Conservation (phyloP, 805 yeast genomes). For the Nakazawaea ernobii region DNA sequence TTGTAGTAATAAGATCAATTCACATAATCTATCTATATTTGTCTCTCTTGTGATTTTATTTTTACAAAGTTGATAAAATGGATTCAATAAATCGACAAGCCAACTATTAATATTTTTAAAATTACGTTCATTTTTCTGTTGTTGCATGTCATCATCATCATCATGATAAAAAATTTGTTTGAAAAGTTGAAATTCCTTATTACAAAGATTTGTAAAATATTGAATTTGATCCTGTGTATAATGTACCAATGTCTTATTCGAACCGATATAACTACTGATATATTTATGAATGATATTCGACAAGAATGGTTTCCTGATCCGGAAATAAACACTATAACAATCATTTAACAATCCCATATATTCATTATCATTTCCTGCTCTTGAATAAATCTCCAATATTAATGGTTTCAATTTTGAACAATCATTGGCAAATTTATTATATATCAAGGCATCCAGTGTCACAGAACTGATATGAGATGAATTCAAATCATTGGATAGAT, state of each 20-base stretch:
- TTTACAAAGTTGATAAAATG: slow-evolving; percentile 68
- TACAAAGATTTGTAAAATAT: slow-evolving; percentile 52
- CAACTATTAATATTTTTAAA: slow-evolving; percentile 41
- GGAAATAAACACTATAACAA: slow-evolving; percentile 58
- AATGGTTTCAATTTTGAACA: slow-evolving; percentile 15
- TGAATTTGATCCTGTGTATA: slow-evolving; percentile 58
- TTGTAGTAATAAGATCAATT: slow-evolving; percentile 63
- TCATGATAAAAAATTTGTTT: slow-evolving; percentile 39
- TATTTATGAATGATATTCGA: slow-evolving; percentile 27
- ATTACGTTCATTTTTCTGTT: slow-evolving; percentile 19
- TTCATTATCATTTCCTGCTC: slow-evolving; percentile 27
- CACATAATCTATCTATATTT: slow-evolving; percentile 65
- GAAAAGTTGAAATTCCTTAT: slow-evolving; percentile 58
- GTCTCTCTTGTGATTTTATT: slow-evolving; percentile 64
- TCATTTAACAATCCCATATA: slow-evolving; percentile 66
- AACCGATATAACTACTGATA: slow-evolving; percentile 16
- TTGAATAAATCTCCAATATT: slow-evolving; percentile 21
- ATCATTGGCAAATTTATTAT: slow-evolving; percentile 51
- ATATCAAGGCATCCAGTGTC: slow-evolving; percentile 57
- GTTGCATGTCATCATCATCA: neutral
- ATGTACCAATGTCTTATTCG: slow-evolving; percentile 41
- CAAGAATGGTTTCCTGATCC: slow-evolving; percentile 46
- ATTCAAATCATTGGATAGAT: slow-evolving; percentile 21
- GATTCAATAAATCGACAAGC: slow-evolving; percentile 64
- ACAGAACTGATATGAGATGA: slow-evolving; percentile 24